phyloP scores from a whole-genome alignment of 805 yeast species.

The Barnettozyma vustinii region DNA sequence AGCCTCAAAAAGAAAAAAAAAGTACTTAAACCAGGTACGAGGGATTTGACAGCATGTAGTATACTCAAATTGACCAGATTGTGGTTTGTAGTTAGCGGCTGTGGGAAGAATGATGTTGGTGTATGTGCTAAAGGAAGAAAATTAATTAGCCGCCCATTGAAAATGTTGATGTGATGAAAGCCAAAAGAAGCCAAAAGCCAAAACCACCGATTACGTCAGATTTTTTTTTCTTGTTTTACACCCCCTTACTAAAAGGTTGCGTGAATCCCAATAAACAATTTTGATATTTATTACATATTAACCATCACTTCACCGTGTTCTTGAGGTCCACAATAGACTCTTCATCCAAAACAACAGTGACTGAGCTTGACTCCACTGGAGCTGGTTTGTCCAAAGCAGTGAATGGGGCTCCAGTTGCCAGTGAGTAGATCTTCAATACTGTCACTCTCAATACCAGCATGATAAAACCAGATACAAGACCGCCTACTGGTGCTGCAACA shows the following conservation, averaged over 20 bases:
- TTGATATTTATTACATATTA: neutral
- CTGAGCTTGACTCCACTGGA: neutral
- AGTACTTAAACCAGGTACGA: too few species aligned
- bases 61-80: too few species aligned
- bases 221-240: too few species aligned
- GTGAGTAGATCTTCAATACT: slow-evolving; percentile 21
- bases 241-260: neutral
- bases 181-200: too few species aligned
- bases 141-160: too few species aligned
- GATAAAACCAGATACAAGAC: slow-evolving; percentile 51
- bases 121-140: too few species aligned
- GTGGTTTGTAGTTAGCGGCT: too few species aligned
- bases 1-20: too few species aligned
- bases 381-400: slow-evolving; percentile 31
- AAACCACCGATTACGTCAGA: too few species aligned
- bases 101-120: too few species aligned
- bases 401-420: slow-evolving; percentile 22
- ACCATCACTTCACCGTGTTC: neutral
- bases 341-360: neutral
- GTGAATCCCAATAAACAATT: neutral
- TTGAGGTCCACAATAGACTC: neutral
- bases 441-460: slow-evolving; percentile 46
- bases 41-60: too few species aligned
- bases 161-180: too few species aligned
- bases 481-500: slow-evolving; percentile 84